phyloP scores from a whole-genome alignment of 164 flowering plant genomes.

The Piper betle region DNA sequence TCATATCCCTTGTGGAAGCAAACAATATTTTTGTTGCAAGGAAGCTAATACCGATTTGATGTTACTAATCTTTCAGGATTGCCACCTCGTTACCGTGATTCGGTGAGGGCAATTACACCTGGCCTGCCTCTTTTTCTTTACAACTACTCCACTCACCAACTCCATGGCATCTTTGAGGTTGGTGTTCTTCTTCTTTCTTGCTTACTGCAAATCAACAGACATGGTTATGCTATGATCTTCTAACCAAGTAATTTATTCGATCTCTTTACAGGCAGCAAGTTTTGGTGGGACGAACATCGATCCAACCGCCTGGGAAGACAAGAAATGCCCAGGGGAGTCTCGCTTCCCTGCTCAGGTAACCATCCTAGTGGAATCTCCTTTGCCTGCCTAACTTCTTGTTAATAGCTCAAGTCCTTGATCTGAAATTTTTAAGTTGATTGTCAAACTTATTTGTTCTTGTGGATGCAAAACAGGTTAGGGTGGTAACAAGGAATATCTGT shows the following conservation, averaged over 20 bases:
- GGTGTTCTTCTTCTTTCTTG: constrained; percentile 3
- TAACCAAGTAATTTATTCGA: neutral
- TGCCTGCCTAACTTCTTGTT: neutral
- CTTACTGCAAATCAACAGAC: neutral
- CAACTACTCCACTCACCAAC: constrained; percentile 98
- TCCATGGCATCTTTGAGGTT: constrained; percentile 95
- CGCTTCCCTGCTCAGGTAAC: constrained; percentile 94
- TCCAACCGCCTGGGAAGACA: constrained; percentile 94
- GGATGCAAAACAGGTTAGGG: constrained; percentile 41
- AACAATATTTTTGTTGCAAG: neutral
- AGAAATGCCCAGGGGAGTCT: constrained; percentile 78
- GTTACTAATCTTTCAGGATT: constrained; percentile 32
- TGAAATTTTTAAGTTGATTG: neutral
- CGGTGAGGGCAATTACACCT: constrained; percentile 88
- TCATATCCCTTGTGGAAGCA: neutral
- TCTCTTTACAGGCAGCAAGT: constrained; percentile 58
- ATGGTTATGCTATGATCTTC: neutral
- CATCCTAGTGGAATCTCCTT: neutral
- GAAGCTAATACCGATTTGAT: neutral
- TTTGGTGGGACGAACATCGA: constrained; percentile 96
- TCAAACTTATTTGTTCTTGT: neutral
- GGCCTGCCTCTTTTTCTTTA: constrained; percentile 96
- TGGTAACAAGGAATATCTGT: constrained; percentile 57
- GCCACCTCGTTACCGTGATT: constrained; percentile 88
- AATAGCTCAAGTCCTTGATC: neutral